These are phyloP conservation scores for Byssochlamys sp. DNA, from an alignment of 2,329 filamentous ascomycete species.

Conservation along the genomic window DNA sequence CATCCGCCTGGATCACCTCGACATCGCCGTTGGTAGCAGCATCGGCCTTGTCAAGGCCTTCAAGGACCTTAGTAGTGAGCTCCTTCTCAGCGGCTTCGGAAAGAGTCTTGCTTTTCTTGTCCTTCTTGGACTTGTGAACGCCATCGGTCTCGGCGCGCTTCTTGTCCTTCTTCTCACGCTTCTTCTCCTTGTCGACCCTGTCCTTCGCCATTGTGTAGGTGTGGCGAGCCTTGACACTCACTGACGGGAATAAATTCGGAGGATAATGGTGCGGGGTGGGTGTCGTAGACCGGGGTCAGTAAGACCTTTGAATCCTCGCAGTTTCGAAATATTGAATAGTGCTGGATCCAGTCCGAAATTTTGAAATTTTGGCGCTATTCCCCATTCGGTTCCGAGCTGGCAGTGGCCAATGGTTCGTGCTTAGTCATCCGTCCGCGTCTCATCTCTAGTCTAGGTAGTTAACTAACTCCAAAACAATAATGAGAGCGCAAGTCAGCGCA, in stretches of 20 bases:
- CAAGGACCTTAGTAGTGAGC: slow-evolving; percentile 26
- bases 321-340: neutral
- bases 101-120: slow-evolving; percentile 38
- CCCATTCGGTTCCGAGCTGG: slow-evolving; percentile 13
- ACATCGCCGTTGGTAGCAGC: slow-evolving; percentile 14
- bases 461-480: slow-evolving; percentile 8
- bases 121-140: slow-evolving; percentile 30
- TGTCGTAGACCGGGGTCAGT: slow-evolving; percentile 8
- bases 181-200: slow-evolving; percentile 28
- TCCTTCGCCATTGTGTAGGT: slow-evolving; percentile 36
- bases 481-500: neutral
- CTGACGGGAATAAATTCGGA: slow-evolving; percentile 6
- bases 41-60: slow-evolving; percentile 24
- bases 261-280: slow-evolving; percentile 5
- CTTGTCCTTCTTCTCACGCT: slow-evolving; percentile 36
- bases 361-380: slow-evolving; percentile 29
- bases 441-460: neutral
- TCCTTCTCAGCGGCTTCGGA: slow-evolving; percentile 33
- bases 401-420: slow-evolving; percentile 6
- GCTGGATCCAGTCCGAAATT: slow-evolving; percentile 8
- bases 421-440: slow-evolving; percentile 13
- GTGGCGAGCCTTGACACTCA: neutral
- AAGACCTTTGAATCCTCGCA: slow-evolving; percentile 14
- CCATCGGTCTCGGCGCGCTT: slow-evolving; percentile 39
- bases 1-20: slow-evolving; percentile 13